Evolutionary conservation across 306 rosid species (phyloP).

Genomic region (Citrullus mucosospermus): DNA sequence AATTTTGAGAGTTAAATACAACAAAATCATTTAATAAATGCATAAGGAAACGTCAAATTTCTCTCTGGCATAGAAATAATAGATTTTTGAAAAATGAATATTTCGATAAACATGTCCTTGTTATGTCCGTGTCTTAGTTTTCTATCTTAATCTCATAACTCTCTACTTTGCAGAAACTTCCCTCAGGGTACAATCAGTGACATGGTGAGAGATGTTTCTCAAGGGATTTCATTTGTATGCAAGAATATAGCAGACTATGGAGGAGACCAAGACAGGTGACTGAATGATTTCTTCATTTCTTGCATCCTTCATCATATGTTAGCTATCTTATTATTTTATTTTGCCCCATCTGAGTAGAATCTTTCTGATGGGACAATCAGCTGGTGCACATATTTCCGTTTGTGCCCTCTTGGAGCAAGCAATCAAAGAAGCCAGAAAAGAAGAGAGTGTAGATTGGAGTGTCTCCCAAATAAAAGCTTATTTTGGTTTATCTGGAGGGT

Average conservation of each 20-base stretch:
- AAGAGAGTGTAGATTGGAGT: conserved; percentile 44
- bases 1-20: background rate
- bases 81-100: background rate
- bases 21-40: background rate
- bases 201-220: conserved; percentile 73
- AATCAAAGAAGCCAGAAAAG: conserved; percentile 37
- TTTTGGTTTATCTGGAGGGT: conserved; percentile 98
- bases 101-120: background rate
- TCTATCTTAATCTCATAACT: background rate
- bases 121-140: background rate
- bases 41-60: background rate
- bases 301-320: conserved; percentile 6
- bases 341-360: conserved; percentile 32
- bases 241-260: conserved; percentile 69
- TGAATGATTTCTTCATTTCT: conserved; percentile 5
- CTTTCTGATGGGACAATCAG: conserved; percentile 98
- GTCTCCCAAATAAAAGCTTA: conserved; percentile 64
- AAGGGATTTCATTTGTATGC: conserved; percentile 60
- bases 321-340: conserved; percentile 11
- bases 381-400: conserved; percentile 88
- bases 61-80: background rate
- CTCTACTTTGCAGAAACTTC: conserved; percentile 57
- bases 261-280: conserved; percentile 78
- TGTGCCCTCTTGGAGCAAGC: conserved; percentile 82
- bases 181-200: conserved; percentile 98